Conservation (phyloP, 139 green algal genomes). For the Closterium sp. region DNA sequence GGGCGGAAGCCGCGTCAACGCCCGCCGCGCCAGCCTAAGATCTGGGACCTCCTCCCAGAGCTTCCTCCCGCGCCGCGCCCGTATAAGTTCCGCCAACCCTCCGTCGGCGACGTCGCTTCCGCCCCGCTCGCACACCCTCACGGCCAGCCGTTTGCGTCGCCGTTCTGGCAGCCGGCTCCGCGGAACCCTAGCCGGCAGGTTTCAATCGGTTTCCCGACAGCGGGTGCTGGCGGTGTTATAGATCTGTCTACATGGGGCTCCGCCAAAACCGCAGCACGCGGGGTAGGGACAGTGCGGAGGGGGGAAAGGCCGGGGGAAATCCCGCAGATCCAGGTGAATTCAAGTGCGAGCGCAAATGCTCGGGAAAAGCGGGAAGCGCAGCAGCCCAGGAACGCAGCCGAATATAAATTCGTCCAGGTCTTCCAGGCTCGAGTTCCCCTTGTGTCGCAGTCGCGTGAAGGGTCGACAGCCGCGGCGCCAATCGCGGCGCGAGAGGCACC, state of each 20-base stretch:
- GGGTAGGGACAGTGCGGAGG: not conserved
- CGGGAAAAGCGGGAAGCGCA: not conserved
- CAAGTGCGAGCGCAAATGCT: not conserved
- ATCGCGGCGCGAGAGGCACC: not conserved
- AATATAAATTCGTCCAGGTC: no score
- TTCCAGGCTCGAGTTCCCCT: not conserved
- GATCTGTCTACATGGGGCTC: not conserved
- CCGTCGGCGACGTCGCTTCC: not conserved
- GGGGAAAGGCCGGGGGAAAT: not conserved
- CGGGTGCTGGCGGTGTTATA: not conserved
- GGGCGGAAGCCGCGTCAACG: not conserved
- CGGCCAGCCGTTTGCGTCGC: not conserved
- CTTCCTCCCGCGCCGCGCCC: not conserved
- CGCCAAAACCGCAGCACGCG: not conserved
- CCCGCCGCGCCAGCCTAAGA: not conserved
- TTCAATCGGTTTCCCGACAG: not conserved
- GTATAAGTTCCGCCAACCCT: not conserved
- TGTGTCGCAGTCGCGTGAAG: not conserved
- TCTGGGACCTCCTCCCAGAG: not conserved
- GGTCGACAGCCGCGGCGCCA: not conserved
- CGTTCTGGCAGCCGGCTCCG: not conserved
- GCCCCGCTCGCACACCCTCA: not conserved
- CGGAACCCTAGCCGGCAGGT: not conserved
- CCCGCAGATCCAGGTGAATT: not conserved
- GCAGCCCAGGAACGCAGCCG: not conserved